A percentile compares a stretch with the other conserved stretches of the same genome.
These are phyloP conservation scores for Kalanchoe fedtschenkoi DNA, from an alignment of 164 flowering plant species.

Conservation along the genomic window DNA sequence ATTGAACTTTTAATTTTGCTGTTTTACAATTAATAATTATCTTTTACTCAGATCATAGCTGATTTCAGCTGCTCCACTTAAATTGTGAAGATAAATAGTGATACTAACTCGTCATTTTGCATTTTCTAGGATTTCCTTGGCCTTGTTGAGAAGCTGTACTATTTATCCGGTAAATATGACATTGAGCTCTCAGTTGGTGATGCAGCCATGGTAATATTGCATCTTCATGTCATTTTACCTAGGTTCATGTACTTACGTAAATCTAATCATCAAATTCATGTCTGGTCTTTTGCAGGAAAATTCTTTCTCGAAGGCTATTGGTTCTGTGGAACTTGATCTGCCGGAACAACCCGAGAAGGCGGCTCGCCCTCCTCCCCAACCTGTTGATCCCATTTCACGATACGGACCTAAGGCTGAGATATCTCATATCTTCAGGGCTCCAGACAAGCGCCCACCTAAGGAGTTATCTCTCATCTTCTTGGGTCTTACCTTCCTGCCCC, in stretches of 20 bases:
- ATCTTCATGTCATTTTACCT: not conserved
- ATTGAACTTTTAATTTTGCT: not conserved
- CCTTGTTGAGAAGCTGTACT: slow-evolving; percentile 85
- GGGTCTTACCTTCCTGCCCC: slow-evolving; percentile 64
- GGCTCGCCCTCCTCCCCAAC: slow-evolving; percentile 59
- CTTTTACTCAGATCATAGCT: not conserved
- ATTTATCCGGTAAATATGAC: slow-evolving; percentile 85
- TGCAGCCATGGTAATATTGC: slow-evolving; percentile 64
- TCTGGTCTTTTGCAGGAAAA: slow-evolving; percentile 58
- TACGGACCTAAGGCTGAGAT: slow-evolving; percentile 85
- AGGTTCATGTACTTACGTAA: not conserved
- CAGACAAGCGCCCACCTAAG: slow-evolving; percentile 77
- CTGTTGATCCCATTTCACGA: slow-evolving; percentile 58
- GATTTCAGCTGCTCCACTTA: not conserved
- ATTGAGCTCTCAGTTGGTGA: slow-evolving; percentile 88
- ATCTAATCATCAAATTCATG: slow-evolving; percentile 3
- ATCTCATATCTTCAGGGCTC: slow-evolving; percentile 73
- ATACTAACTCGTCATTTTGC: slow-evolving; percentile 6
- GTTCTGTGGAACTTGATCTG: slow-evolving; percentile 75
- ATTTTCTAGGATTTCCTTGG: slow-evolving; percentile 78
- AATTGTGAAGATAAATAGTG: not conserved
- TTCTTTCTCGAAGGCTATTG: slow-evolving; percentile 61
- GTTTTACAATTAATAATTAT: not conserved
- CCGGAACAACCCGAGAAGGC: slow-evolving; percentile 95
- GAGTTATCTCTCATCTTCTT: slow-evolving; percentile 76